Base-by-base conservation (phyloP, 164 flowering plant genomes). In the Platanus orientalis region DNA sequence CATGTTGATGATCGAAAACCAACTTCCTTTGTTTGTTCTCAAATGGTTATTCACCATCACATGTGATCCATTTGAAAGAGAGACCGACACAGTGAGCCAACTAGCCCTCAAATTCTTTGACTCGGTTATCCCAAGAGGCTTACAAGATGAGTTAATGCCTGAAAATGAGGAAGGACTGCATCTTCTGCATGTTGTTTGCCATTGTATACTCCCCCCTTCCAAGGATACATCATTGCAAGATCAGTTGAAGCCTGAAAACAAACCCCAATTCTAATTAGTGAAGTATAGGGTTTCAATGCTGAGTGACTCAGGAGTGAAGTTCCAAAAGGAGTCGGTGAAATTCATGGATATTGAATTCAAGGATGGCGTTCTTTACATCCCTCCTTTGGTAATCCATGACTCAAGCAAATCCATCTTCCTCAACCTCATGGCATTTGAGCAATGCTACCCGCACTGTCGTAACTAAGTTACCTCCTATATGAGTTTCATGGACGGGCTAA, bases 1-100 rank as follows among this genome's bases (percentile, higher is more conserved):
- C 68, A 75, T 87, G 82, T 73, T 87, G 6, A 82, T 87, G 89
- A 78, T 87, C 5, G 94, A 87, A 65, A 87, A 87, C 50, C 94
- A 87, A 60, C 58, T 87, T 7, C 90, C 94, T 0, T 63, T 83
- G 1, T 85, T 87, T 32, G 57, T 87, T 4, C 78, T 85, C 5
- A 81, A 85, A 57, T 63, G 70, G 19, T 58, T 85, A 0, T 62
- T 73, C 14, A 78, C 74, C 7, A 62, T 85, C 30, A 19, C 52
- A 0, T 12, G 34, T 19, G 17, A 13, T 5, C 40, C 53, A 24
- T n/a, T n/a, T n/a, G n/a, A n/a, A n/a, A 27, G 17, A 4, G 23
- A 0, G 3, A 5, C 13, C 24, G 6, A 2, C 21, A 13, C 29
- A 3, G 26, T 69, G 2, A 19, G 29, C 14, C 23, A 56, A 7